Base-by-base conservation (phyloP, 768 basidiomycete species). In the Gymnopilus dilepis region DNA sequence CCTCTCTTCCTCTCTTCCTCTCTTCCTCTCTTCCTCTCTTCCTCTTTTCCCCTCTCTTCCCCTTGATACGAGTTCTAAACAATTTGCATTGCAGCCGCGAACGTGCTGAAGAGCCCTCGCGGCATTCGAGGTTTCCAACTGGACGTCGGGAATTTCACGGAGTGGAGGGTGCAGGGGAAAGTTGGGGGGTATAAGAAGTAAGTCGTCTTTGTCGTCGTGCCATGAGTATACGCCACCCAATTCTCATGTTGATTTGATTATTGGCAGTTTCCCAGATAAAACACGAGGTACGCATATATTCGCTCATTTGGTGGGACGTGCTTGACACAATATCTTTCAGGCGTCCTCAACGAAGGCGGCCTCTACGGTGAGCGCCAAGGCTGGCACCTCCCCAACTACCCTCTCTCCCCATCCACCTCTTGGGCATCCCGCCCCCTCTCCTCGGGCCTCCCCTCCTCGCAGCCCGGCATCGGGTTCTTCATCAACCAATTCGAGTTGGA, bases 371-470 rank as follows among this genome's bases (percentile, higher is more conserved):
- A 91, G 70, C 81, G 89, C 24, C 66, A 78, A 61, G 89, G 89
- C 21, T 91, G 89, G 89, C 90, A 91, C 72, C 79, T 91, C 6
- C 90, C 90, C 90, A 91, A 72, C 79, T 91, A 6, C 90, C 90
- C 9, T 86, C 83, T 11, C 91, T 86, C 72, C 79, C 89, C 59
- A 85, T n/a, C 80, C 7, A 82, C 85, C 0, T 72, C 71, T 0
- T 94, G 92, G 91, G 69, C 70, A 1, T 57, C 73, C 6, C 83
- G 89, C 52, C 78, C 86, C 19, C 77, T 91, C 6, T 75, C 82
- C 0, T 65, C 78, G 21, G 90, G 90, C 4, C 77, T 92, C n/a
- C 88, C 88, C 0, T 70, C 76, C 37, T 75, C 75, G 4, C 12
- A 45, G 6, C 60, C 92, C 4, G 93, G 93, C 15, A 82, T 93